Base-by-base conservation (phyloP, 495 filamentous ascomycete species). In the Penicillium daleae region DNA sequence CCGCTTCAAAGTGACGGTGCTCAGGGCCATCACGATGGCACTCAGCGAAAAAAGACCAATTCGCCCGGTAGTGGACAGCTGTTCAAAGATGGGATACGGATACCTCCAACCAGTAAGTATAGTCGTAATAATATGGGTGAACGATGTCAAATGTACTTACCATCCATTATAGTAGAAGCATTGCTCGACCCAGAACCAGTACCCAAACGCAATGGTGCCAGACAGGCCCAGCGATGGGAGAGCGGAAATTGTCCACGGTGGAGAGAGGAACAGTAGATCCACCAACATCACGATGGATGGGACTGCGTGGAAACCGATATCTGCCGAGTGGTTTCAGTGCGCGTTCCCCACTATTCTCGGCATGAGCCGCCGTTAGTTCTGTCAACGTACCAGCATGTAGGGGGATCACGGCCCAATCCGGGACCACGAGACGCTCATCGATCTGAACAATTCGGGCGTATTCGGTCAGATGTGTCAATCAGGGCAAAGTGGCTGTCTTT, bases 171-270 rank as follows among this genome's bases (percentile, higher is more conserved):
- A 76, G 19, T 76, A 65, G 66, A 87, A 92, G 77, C 92, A 96
- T 26, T 82, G 82, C 71, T 97, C 92, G 7, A 96, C 84, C 93
- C 93, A 96, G 59, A 88, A 83, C 91, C 91, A 97, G 74, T 97
- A 97, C 15, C 78, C 74, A 57, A 92, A 85, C 2, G 91, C 91
- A 60, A 96, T 77, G 19, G 69, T 66, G 32, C 80, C 79, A 57
- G 88, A 92, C 44, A 92, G 63, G 0, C 80, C 79, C 46, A 93
- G 76, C 0, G 89, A 83, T 4, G 86, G 83, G 0, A 88, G 66
- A 12, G 79, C 77, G 29, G 80, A 78, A 42, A 92, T 85, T 0
- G 88, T 89, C 90, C 91, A 96, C 0, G 93, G 93, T 6, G 93
- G 93, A 17, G 86, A 89, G 13, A 96, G 76, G 26, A 95, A 76